Base-by-base conservation (phyloP, 2,329 filamentous ascomycete genomes). In the Arthrobotrys conoides region DNA sequence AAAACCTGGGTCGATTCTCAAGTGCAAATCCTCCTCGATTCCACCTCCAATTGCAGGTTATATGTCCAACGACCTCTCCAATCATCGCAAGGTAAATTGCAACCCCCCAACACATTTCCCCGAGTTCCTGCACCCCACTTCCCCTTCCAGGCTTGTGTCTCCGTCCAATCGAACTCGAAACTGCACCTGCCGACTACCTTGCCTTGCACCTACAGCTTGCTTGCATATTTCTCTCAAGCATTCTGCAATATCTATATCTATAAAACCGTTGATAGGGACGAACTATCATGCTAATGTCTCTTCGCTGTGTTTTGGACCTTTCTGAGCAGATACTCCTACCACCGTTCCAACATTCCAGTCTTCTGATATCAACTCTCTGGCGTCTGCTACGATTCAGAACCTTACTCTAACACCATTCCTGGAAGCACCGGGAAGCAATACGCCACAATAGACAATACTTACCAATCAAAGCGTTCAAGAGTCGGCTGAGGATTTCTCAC, bases 51-150 rank as follows among this genome's bases (percentile, higher is more conserved):
- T 38, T 14, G 18, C 24, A 36, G 9, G 27, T 71, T 64, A 53
- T 48, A 71, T 71, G 68, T 64, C 68, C 27, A 18, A 46, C 68
- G 57, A 53, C 68, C 53, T 57, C 53, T 72, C 69, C 69, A 73
- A 71, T 71, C 67, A 57, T 41, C 41, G 48, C 66, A 66, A 65
- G 73, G 73, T 67, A 77, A 77, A 71, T 77, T 71, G 59, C 73
- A 77, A 77, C 67, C 67, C 66, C 66, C 68, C 73, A 77, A 77
- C 73, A 77, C 73, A 77, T 67, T 69, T 59, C 38, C 49, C 61
- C 57, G 57, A 61, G 33, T 41, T 36, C 61, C 64, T 73, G 70
- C 51, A 67, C 72, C 67, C 67, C 73, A 71, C 73, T 63, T 70
- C 57, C 27, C 3, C 3, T 3, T 30, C 59, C 59, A 53, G 18